Evolutionary conservation across 306 rosid species (phyloP).

Genomic region (Sesbania bispinosa): DNA sequence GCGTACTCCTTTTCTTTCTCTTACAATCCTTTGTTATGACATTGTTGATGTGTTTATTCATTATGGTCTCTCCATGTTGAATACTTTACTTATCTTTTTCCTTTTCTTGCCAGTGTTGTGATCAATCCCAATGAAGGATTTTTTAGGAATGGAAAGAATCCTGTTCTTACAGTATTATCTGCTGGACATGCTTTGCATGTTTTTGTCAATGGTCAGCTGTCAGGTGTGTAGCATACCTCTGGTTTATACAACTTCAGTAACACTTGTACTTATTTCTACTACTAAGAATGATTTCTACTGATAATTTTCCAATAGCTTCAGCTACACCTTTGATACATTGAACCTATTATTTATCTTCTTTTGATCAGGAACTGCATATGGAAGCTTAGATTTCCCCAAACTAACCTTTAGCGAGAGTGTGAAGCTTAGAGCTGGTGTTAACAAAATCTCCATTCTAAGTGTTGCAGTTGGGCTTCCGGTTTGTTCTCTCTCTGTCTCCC

Average conservation of each 20-base stretch:
- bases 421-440: slow-evolving; percentile 76
- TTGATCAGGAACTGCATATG: slow-evolving; percentile 74
- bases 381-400: slow-evolving; percentile 85
- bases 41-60: background rate
- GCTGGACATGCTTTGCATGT: slow-evolving; percentile 99
- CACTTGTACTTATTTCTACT: background rate
- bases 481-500: slow-evolving; percentile 40
- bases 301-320: slow-evolving; percentile 20
- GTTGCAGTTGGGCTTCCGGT: slow-evolving; percentile 99
- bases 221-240: slow-evolving; percentile 50
- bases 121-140: slow-evolving; percentile 69
- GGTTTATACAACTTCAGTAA: background rate
- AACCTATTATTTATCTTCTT: slow-evolving; percentile 8
- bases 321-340: slow-evolving; percentile 11
- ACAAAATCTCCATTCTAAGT: slow-evolving; percentile 84
- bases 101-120: slow-evolving; percentile 55
- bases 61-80: background rate
- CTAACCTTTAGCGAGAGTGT: slow-evolving; percentile 68
- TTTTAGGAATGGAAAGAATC: slow-evolving; percentile 66
- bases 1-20: background rate
- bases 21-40: background rate
- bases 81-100: background rate
- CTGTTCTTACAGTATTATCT: slow-evolving; percentile 69
- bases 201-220: slow-evolving; percentile 69
- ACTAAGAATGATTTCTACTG: background rate